Base-by-base conservation (phyloP, 176 grass and related monocot genomes). In the Eleusine coracana region DNA sequence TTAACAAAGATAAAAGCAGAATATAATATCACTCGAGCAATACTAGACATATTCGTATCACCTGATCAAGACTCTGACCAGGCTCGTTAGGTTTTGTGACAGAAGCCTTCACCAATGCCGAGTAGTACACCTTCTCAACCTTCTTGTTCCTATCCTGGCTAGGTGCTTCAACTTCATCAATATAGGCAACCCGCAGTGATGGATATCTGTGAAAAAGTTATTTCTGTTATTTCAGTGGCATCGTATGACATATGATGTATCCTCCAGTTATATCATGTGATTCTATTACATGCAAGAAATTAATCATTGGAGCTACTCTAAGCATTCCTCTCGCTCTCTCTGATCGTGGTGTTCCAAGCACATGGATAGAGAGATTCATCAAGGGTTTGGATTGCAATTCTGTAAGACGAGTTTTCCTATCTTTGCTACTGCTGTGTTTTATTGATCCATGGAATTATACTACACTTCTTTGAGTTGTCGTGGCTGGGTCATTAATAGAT, bases 51-150 rank as follows among this genome's bases (percentile, higher is more conserved):
- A 34, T 2, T 88, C 64, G 37, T 14, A 58, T 46, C 88, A 99
- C 96, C 93, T 99, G 89, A 85, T 99, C 96, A 84, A 96, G 93
- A 81, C 85, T 96, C 80, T 99, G 96, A 42, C 92, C 90, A 74
- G 88, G 89, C 69, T 99, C 93, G 69, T 81, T 86, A 12, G 96
- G 50, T 49, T 91, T 91, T 42, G 85, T 93, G 40, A 88, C 88
- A 80, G 93, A 82, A 76, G 96, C 96, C 87, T 99, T 99, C 71
- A 99, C 96, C 63, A 99, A 86, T 52, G 89, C 89, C 68, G 96
- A 99, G 78, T 99, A 99, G 79, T 94, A 94, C 69, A 92, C 90
- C 71, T 94, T 94, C 61, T 92, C 87, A 21, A 80, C 80, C 75
- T 94, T 94, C 76, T 88, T 90, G 80, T 77, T 83, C 73, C 79